Percentiles rank a stretch among this genome's conserved stretches.
phyloP scores from a whole-genome alignment of 2,329 filamentous ascomycete genomes.

The Ophiocordyceps unilateralis region DNA sequence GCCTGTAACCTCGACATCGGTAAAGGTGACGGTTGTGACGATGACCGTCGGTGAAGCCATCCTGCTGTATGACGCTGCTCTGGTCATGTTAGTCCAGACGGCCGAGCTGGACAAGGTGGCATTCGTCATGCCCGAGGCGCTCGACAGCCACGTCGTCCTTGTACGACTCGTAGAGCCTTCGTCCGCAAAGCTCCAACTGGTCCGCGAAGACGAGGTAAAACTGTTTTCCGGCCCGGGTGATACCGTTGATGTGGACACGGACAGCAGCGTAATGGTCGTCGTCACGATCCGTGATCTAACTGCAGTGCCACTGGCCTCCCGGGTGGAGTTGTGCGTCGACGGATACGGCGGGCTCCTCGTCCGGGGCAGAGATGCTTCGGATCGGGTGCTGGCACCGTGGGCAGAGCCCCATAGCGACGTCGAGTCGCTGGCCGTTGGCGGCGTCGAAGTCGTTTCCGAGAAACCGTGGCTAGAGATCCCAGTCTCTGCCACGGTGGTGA shows the following conservation, averaged over 20 bases:
- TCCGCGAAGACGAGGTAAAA: not conserved
- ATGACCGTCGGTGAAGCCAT: not conserved
- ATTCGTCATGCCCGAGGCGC: not conserved
- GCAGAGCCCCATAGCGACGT: not conserved
- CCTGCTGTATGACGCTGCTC: not conserved
- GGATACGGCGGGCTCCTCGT: not conserved
- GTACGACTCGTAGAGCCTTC: not conserved
- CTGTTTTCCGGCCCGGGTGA: not conserved
- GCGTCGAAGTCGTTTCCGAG: not conserved
- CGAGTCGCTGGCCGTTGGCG: not conserved
- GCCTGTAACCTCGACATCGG: not conserved
- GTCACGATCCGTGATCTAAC: not conserved
- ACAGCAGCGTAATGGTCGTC: not conserved
- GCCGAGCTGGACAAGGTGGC: not conserved
- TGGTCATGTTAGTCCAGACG: not conserved
- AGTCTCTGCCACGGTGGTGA: not conserved
- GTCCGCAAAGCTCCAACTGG: not conserved
- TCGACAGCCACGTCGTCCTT: not conserved
- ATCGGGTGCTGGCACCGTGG: not conserved
- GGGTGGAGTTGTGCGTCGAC: not conserved
- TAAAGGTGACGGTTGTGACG: not conserved
- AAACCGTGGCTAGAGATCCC: not conserved
- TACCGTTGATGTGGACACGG: not conserved
- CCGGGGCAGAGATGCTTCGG: not conserved
- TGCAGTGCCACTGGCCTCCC: not conserved